phyloP scores from a whole-genome alignment of 352 stramenopile genomes.

The Phytopythium mirpurense region DNA sequence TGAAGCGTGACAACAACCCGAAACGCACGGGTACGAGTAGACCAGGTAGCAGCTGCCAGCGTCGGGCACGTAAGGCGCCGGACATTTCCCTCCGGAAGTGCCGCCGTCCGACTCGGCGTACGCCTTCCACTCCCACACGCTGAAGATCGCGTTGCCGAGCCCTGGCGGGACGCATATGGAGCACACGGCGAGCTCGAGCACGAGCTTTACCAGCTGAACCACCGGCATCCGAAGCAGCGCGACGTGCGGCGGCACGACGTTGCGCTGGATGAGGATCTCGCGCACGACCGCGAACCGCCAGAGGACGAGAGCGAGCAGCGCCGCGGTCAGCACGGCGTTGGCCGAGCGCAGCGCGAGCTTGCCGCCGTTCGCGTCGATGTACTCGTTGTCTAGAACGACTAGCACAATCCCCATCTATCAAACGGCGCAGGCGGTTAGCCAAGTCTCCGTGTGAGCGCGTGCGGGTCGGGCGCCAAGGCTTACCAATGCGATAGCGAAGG shows the following conservation, averaged over 20 bases:
- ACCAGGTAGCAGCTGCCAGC: conserved; percentile 52
- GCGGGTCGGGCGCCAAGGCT: too few species aligned
- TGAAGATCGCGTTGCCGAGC: conserved; percentile 34
- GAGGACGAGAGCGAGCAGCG: conserved; percentile 45
- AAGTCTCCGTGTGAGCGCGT: not conserved
- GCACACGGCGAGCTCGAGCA: conserved; percentile 45
- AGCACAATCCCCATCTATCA: conserved; percentile 41
- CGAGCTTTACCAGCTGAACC: conserved; percentile 28
- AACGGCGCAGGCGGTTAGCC: not conserved
- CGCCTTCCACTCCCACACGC: conserved; percentile 67
- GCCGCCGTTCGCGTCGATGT: conserved; percentile 20
- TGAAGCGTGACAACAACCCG: too few species aligned
- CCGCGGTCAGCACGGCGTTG: conserved; percentile 38
- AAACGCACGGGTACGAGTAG: conserved; percentile 60
- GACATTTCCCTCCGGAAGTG: conserved; percentile 13
- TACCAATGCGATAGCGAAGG: conserved; percentile 52
- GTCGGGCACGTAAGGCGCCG: conserved; percentile 24
- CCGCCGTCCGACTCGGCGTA: conserved; percentile 23
- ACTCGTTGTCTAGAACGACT: conserved; percentile 69
- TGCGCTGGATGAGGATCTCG: conserved; percentile 57
- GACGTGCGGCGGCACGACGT: conserved; percentile 47
- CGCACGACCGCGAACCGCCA: conserved; percentile 52
- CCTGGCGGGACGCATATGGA: conserved; percentile 44
- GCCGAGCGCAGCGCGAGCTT: conserved; percentile 35
- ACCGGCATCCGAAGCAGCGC: conserved; percentile 44